Base-by-base conservation (phyloP, 257 asterid genomes). In the Coffea eugenioides region DNA sequence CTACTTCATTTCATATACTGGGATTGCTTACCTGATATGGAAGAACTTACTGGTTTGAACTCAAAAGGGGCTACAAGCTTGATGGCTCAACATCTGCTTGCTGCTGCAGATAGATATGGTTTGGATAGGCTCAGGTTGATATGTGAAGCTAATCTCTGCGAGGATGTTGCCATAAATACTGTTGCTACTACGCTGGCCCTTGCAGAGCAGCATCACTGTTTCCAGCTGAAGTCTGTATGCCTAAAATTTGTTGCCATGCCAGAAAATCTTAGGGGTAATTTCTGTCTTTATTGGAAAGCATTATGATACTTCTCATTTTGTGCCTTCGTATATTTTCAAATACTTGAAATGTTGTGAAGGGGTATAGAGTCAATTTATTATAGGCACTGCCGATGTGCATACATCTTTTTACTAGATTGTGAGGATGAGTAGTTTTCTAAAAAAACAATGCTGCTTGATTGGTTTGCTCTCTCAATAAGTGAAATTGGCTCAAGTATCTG, bases 171-270 rank as follows among this genome's bases (percentile, higher is more conserved):
- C 59, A 93, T 95, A 54, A 95, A 95, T 78, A 93, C 98, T 80
- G 98, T 95, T 82, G 99, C 99, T 43, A 95, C 98, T 16, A 95
- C 99, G 18, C 87, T 95, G 74, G 99, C 99, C 74, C 85, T 95
- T 84, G 98, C 99, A 8, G 99, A 95, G 84, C 99, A 95, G 75
- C 99, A 95, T 81, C 99, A 93, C 66, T 93, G 97, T 86, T 90
- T 89, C 87, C 97, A 90, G 90, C 91, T 95, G 79, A 95, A 95
- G 90, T 84, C 90, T 71, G 92, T 87, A 56, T 95, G 99, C 81
- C 94, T 95, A 71, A 92, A 92, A 83, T 95, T 93, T 79, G 94
- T 91, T 49, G 96, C 97, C 27, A 56, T 71, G 92, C 94, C 92
- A 43, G 96, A 90, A 86, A 95, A 93, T 87, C 99, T 95, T 48